Evolutionary conservation across 179 eudicot genomes (phyloP), one percentile per base, ranked within the genome.

Genomic region (Beta lomatogona): DNA sequence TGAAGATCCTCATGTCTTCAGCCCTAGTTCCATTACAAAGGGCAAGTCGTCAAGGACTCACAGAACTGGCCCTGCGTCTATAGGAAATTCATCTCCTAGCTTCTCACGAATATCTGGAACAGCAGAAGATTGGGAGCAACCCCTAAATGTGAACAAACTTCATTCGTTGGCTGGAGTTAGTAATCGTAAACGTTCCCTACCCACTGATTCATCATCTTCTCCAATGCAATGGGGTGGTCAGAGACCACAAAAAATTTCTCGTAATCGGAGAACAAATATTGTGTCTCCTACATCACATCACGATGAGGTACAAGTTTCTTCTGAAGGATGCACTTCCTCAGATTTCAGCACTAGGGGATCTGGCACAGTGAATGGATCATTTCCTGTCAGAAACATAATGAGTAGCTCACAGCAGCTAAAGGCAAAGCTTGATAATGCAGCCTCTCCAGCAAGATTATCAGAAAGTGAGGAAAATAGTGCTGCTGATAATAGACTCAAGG

Each of bases 161-260:
- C 88, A 88, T 77, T 78, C 98, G 36, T 61, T 86, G 83, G 90
- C 87, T 66, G 94, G 91, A 52, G 78, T 84, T 44, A 91, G 88
- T 85, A 91, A 86, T 84, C 95, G 94, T 71, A 95, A 94, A 85
- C 97, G 99, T 76, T 75, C 93, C 22, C 83, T 91, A 73, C 87
- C 97, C 67, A 61, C 89, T 22, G 97, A 92, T 64, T 86, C 95
- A 77, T 87, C 98, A 63, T 92, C 95, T 54, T 90, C 93, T 31
- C 90, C 94, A 46, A 91, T 95, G 86, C 97, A 95, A 74, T 94
- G 97, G 99, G 94, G 70, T 68, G 97, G 96, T 80, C 99, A 95
- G 86, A 91, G 98, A 79, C 95, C 97, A 48, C 97, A 90, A 71
- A 94, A 95, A 78, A 94, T 89, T 52, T 91, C 98, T 52, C 99